Evolutionary conservation across 179 eudicot genomes (phyloP).

Genomic region (Nepenthes alata): DNA sequence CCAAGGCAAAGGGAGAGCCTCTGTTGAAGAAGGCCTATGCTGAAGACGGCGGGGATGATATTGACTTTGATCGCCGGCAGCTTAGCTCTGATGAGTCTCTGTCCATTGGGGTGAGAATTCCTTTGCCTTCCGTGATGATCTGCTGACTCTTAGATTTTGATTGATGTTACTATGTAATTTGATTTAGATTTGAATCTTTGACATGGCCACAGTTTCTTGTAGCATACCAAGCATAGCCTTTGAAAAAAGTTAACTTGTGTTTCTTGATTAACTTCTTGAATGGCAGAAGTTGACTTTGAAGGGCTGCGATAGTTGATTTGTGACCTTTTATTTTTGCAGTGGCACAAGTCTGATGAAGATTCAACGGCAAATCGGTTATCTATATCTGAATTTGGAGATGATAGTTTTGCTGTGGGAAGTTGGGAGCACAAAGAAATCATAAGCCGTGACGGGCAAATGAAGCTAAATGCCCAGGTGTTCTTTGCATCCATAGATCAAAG

Average conservation of each 20-base stretch:
- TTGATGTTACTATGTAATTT: not conserved
- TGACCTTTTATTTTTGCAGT: slow-evolving; percentile 14
- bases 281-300: too few species aligned
- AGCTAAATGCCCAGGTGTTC: slow-evolving; percentile 58
- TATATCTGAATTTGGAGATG: slow-evolving; percentile 70
- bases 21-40: slow-evolving; percentile 68
- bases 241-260: not conserved
- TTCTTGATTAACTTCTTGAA: not conserved
- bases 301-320: not conserved
- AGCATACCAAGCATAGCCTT: too few species aligned
- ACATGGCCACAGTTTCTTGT: not conserved
- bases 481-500: slow-evolving; percentile 84
- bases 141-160: not conserved
- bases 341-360: slow-evolving; percentile 52
- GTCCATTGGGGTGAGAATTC: slow-evolving; percentile 34
- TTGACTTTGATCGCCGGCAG: slow-evolving; percentile 75
- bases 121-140: not conserved
- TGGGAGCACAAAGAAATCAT: slow-evolving; percentile 66
- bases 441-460: slow-evolving; percentile 76
- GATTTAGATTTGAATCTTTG: not conserved
- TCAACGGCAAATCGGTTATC: slow-evolving; percentile 29
- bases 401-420: slow-evolving; percentile 70
- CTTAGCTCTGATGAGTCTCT: slow-evolving; percentile 75
- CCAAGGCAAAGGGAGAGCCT: slow-evolving; percentile 82
- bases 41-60: slow-evolving; percentile 93